These are phyloP conservation scores for Xylaria sp. DNA, from an alignment of 495 filamentous ascomycete species.

Conservation along the genomic window DNA sequence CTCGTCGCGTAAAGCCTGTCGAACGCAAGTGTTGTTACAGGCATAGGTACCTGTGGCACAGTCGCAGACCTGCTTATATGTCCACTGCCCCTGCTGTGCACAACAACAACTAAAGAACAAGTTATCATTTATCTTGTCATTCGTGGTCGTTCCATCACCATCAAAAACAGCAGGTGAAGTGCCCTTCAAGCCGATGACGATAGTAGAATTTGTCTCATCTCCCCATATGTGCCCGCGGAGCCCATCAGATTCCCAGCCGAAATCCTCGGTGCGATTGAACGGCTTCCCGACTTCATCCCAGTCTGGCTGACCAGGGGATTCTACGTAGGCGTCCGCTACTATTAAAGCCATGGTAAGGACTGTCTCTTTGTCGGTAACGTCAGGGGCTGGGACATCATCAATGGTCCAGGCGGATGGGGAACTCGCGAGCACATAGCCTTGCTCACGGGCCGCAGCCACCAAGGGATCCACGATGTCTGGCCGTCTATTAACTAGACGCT, in stretches of 20 bases:
- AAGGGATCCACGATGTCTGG: constrained; percentile 77
- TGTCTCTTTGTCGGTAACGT: constrained; percentile 85
- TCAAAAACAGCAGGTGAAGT: constrained; percentile 92
- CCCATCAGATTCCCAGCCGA: constrained; percentile 92
- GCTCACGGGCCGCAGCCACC: constrained; percentile 69
- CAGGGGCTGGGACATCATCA: constrained; percentile 79
- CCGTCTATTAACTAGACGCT: constrained; percentile 81
- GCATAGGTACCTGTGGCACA: constrained; percentile 84
- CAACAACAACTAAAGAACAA: constrained; percentile 98
- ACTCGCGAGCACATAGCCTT: constrained; percentile 64
- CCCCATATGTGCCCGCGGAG: constrained; percentile 92
- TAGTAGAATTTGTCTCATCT: constrained; percentile 81
- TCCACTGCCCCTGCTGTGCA: constrained; percentile 84
- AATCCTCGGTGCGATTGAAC: constrained; percentile 82
- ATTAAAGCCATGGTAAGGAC: constrained; percentile 85
- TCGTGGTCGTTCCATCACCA: constrained; percentile 92
- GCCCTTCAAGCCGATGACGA: constrained; percentile 92
- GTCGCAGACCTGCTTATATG: constrained; percentile 90
- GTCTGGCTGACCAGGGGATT: constrained; percentile 70
- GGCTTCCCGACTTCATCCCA: constrained; percentile 83
- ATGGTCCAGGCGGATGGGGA: constrained; percentile 79
- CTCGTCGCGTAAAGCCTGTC: constrained; percentile 74
- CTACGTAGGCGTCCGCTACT: constrained; percentile 86
- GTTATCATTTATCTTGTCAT: constrained; percentile 98
- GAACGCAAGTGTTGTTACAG: constrained; percentile 90